These are phyloP conservation scores for Xylariaceae sp. DNA, from an alignment of 2,329 filamentous ascomycete genomes.

Conservation along the genomic window DNA sequence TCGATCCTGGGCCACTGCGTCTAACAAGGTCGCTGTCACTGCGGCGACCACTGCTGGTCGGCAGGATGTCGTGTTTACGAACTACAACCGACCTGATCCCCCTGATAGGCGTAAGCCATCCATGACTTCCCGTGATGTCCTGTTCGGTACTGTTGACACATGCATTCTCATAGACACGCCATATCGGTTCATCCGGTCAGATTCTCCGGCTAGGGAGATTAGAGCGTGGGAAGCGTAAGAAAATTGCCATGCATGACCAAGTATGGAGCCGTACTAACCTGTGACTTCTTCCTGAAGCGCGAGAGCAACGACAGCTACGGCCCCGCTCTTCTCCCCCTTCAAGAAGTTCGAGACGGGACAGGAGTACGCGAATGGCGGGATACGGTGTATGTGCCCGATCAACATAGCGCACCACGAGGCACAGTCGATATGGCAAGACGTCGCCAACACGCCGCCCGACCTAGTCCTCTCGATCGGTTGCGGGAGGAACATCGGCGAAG, in stretches of 20 bases:
- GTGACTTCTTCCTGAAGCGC: constrained; percentile 16
- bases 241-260: not conserved
- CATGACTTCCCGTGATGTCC: not conserved
- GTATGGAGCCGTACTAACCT: not conserved
- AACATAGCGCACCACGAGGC: constrained; percentile 26
- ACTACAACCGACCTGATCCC: constrained; percentile 29
- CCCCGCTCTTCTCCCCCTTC: constrained; percentile 29
- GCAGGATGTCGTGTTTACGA: constrained; percentile 28
- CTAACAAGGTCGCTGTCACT: constrained; percentile 28
- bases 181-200: constrained; percentile 26
- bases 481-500: constrained; percentile 27
- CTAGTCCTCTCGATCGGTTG: constrained; percentile 28
- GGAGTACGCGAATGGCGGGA: constrained; percentile 23
- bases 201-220: constrained; percentile 26
- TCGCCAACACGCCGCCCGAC: constrained; percentile 22
- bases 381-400: constrained; percentile 24
- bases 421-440: constrained; percentile 27
- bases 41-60: constrained; percentile 21
- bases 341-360: constrained; percentile 23
- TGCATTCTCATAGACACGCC: constrained; percentile 18
- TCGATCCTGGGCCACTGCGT: constrained; percentile 20
- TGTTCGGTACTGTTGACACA: constrained; percentile 2
- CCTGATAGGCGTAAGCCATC: constrained; percentile 18
- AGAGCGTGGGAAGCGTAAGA: constrained; percentile 31
- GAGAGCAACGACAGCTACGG: constrained; percentile 27